Conservation (phyloP, 169 alveolate genomes). For the Plasmodium berghei region DNA sequence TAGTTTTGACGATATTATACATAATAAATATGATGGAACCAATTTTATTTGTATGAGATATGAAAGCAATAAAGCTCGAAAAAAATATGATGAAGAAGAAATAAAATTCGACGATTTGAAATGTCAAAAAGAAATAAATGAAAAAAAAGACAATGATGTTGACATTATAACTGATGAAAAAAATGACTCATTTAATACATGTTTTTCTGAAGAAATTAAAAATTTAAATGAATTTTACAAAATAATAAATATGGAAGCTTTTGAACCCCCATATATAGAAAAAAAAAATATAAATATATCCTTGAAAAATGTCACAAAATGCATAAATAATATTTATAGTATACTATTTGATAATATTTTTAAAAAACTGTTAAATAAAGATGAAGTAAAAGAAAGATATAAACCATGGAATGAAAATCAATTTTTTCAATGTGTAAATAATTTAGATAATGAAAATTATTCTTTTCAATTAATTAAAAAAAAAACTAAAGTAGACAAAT, state of each 20-base stretch:
- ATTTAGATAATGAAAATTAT: conserved; percentile 40
- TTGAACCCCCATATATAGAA: conserved; percentile 54
- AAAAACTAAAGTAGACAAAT: conserved; percentile 22
- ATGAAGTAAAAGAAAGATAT: conserved; percentile 31
- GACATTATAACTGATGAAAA: neutral
- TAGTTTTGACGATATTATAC: conserved; percentile 54
- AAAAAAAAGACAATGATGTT: conserved; percentile 7
- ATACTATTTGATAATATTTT: conserved; percentile 51
- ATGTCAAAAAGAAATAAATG: neutral
- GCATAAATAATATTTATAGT: conserved; percentile 57
- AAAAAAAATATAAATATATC: conserved; percentile 23
- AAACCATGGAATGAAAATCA: conserved; percentile 54
- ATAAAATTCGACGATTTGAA: neutral
- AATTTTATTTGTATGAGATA: conserved; percentile 60
- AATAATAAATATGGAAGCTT: conserved; percentile 64
- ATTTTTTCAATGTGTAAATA: conserved; percentile 31
- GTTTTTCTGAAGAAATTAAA: conserved; percentile 53
- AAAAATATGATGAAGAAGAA: neutral
- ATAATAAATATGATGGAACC: conserved; percentile 42
- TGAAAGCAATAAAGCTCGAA: neutral
- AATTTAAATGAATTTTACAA: conserved; percentile 37
- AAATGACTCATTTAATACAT: conserved; percentile 5
- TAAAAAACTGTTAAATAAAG: conserved; percentile 15
- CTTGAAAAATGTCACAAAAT: conserved; percentile 15
- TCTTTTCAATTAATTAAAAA: conserved; percentile 58